Evolutionary conservation across 371 early-diverging fungal species (phyloP).

Genomic region (Apophysomyces variabilis): DNA sequence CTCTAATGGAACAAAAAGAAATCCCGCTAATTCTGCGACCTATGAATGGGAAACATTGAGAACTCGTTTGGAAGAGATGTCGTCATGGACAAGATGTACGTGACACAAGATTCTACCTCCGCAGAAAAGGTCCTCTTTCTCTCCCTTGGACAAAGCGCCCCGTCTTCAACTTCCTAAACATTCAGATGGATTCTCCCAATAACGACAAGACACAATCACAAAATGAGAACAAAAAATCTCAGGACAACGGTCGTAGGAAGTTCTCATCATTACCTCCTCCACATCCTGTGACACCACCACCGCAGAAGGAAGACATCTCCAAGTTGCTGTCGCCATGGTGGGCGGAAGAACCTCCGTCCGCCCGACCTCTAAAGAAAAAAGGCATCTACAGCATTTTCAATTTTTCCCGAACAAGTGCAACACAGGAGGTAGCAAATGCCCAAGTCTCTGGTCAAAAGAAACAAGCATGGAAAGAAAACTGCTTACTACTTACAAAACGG

Average conservation of each 20-base stretch:
- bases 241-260: background rate
- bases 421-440: background rate
- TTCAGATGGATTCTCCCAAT: background rate
- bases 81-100: constrained; percentile 3
- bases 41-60: no score
- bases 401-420: background rate
- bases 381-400: background rate
- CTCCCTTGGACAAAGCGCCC: constrained; percentile 7
- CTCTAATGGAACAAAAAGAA: no score
- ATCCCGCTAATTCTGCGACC: no score
- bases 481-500: background rate
- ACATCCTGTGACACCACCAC: background rate
- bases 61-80: background rate
- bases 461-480: background rate
- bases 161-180: background rate
- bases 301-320: background rate
- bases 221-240: background rate
- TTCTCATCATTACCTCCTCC: constrained; percentile 2
- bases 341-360: constrained; percentile 7
- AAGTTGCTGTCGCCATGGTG: constrained; percentile 1
- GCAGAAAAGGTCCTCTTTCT: background rate
- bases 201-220: background rate
- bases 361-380: constrained; percentile 9
- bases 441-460: background rate
- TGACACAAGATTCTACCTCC: background rate